Base-by-base conservation (phyloP, 2,329 filamentous ascomycete genomes). In the Aspergillus brunneoviolaceus region DNA sequence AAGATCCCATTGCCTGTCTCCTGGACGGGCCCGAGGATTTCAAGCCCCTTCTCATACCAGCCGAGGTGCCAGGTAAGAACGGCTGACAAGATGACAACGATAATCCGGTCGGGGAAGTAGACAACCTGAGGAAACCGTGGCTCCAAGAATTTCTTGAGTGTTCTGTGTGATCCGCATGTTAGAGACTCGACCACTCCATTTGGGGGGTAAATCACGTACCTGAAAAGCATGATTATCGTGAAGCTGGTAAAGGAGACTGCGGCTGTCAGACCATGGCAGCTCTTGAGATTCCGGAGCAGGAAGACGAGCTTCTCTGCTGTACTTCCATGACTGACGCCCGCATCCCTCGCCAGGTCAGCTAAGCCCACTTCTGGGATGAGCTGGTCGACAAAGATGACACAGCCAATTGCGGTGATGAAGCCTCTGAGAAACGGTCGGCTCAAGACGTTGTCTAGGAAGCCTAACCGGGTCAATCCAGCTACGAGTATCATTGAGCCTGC, bases 341-440 rank as follows among this genome's bases (percentile, higher is more conserved):
- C 72, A 16, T 88, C 77, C 55, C 85, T 86, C 0, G 92, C 91
- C 19, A 87, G 76, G 1, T 82, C 79, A 42, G 82, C 83, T 23
- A 99, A 82, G 0, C 95, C 95, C 69, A 96, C 84, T 75, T 98
- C 92, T 0, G 94, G 93, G 56, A 97, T 90, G 49, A 96, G 80
- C 77, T 99, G 95, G 74, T 98, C 95, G 39, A 98, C 91, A 45
- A 96, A 87, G 72, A 99, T 98, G 65, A 98, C 93, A 58, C 97
- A 91, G 52, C 95, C 95, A 72, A 99, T 96, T 54, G 95, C 95
- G 59, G 91, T 96, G 77, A 99, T 97, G 78, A 99, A 99, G 0
- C 95, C 95, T 61, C 95, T 84, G 58, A 98, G 78, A 69, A 99
- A 98, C 0, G 95, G 95, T 35, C 92, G 85, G 67, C 93, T 97